Evolutionary conservation across 108 stramenopile species (phyloP).

Genomic region (Pseudonitzschia delicatissima): DNA sequence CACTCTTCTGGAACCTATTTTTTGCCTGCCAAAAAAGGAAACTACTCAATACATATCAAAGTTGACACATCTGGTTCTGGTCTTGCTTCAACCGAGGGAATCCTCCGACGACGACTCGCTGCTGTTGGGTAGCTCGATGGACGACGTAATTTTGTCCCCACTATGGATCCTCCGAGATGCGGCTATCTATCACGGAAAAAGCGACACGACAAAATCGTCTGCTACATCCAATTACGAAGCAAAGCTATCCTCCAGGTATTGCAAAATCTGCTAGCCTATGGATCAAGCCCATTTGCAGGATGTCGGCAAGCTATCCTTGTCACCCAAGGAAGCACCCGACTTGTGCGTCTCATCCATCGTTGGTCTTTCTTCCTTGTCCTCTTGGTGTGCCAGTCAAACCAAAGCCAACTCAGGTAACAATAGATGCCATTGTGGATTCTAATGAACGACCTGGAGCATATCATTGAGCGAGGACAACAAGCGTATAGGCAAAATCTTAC

Average conservation of each 20-base stretch:
- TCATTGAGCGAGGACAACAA: constrained; percentile 22
- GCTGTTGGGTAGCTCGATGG: constrained; percentile 2
- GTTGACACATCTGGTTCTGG: constrained; percentile 26
- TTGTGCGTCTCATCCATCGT: constrained; percentile 38
- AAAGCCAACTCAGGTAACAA: constrained; percentile 6
- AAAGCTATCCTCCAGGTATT: constrained; percentile 28
- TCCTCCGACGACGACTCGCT: neutral
- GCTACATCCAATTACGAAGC: constrained; percentile 1
- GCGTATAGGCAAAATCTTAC: constrained; percentile 14
- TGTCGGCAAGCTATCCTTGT: neutral
- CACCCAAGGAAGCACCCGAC: neutral
- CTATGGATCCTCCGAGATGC: constrained; percentile 43
- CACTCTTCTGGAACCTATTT: constrained; percentile 28
- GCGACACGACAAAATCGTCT: constrained; percentile 4
- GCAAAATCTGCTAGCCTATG: constrained; percentile 34
- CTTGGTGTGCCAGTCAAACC: constrained; percentile 21
- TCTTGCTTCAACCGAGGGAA: constrained; percentile 18
- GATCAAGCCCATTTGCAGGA: constrained; percentile 30
- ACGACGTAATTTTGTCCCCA: constrained; percentile 28
- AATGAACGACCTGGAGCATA: constrained; percentile 32
- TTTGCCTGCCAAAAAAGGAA: constrained; percentile 15
- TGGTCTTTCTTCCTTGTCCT: constrained; percentile 36
- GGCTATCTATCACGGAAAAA: constrained; percentile 3
- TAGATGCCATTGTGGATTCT: constrained; percentile 20
- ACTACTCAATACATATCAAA: constrained; percentile 9